Evolutionary conservation across 2,329 filamentous ascomycete genomes (phyloP).

Genomic region (Zelopaecilomyces penicillatus): DNA sequence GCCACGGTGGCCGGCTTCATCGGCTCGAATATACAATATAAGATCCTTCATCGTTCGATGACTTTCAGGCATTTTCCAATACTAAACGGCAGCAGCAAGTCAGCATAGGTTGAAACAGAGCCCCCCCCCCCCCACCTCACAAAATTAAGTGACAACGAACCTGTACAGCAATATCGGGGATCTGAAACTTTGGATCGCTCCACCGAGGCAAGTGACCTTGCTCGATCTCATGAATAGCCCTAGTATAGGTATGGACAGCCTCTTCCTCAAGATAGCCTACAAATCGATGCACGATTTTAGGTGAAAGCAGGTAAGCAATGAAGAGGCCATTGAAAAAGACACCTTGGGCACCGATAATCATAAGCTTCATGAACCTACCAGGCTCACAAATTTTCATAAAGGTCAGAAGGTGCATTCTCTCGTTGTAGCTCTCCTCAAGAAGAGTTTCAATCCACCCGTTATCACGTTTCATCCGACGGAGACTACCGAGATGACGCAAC

Average conservation of each 20-base stretch:
- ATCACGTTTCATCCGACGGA: constrained; percentile 80
- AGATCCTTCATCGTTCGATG: constrained; percentile 77
- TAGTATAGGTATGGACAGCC: constrained; percentile 89
- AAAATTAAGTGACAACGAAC: no score
- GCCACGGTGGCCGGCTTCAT: constrained; percentile 82
- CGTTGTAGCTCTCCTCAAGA: constrained; percentile 84
- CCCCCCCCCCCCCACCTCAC: no score
- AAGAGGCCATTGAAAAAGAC: constrained; percentile 97
- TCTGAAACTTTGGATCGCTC: constrained; percentile 58
- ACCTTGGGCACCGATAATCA: constrained; percentile 87
- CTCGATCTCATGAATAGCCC: constrained; percentile 80
- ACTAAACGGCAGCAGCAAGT: constrained; percentile 35
- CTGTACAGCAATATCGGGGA: constrained; percentile 79
- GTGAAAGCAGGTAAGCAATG: constrained; percentile 76
- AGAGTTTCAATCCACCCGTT: constrained; percentile 96
- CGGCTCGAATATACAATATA: constrained; percentile 80
- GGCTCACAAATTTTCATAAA: constrained; percentile 78
- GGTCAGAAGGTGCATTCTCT: constrained; percentile 85
- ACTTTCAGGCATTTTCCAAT: constrained; percentile 90
- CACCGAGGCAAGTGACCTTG: constrained; percentile 75
- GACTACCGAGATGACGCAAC: constrained; percentile 77
- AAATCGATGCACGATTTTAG: constrained; percentile 85
- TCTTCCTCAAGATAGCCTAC: constrained; percentile 97
- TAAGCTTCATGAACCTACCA: constrained; percentile 81
- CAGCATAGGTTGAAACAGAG: no score